phyloP scores from a whole-genome alignment of 208 protist species.

The Perkinsela sp. region DNA sequence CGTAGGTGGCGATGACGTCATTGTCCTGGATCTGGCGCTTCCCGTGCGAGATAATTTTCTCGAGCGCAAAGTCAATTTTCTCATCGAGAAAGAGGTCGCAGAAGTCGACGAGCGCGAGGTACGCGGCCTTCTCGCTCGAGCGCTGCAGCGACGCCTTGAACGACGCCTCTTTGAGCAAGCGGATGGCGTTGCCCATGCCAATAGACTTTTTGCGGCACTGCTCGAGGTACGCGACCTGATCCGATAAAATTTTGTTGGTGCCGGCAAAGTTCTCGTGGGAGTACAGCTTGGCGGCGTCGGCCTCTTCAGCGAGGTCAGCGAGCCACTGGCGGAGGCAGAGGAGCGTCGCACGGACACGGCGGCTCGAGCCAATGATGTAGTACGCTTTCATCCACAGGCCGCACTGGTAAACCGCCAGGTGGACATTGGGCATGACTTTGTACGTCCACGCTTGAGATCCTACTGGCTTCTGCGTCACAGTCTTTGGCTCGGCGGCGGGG shows the following conservation, averaged over 20 bases:
- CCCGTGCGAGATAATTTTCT: conserved; percentile 1
- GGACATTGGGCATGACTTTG: not conserved
- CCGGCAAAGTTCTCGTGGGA: not conserved
- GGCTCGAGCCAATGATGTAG: not conserved
- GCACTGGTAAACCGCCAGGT: not conserved
- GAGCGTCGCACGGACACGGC: not conserved
- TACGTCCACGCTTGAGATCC: not conserved
- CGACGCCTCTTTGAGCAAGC: not conserved
- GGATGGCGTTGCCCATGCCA: not conserved
- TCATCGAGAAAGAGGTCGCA: not conserved
- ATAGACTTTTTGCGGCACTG: not conserved
- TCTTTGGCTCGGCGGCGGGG: not conserved
- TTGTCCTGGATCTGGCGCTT: conserved; percentile 18
- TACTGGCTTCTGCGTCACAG: not conserved
- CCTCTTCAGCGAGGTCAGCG: not conserved
- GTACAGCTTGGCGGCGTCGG: not conserved
- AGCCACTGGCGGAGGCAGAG: not conserved
- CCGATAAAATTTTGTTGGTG: not conserved
- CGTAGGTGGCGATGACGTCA: conserved; percentile 38
- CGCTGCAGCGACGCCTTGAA: not conserved
- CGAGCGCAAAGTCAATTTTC: not conserved
- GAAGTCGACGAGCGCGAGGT: not conserved
- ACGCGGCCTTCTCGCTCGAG: not conserved
- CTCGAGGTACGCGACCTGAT: not conserved
- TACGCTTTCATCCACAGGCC: conserved; percentile 1